phyloP scores from a whole-genome alignment of 164 flowering plant genomes.

The Magnolia kwangsiensis region DNA sequence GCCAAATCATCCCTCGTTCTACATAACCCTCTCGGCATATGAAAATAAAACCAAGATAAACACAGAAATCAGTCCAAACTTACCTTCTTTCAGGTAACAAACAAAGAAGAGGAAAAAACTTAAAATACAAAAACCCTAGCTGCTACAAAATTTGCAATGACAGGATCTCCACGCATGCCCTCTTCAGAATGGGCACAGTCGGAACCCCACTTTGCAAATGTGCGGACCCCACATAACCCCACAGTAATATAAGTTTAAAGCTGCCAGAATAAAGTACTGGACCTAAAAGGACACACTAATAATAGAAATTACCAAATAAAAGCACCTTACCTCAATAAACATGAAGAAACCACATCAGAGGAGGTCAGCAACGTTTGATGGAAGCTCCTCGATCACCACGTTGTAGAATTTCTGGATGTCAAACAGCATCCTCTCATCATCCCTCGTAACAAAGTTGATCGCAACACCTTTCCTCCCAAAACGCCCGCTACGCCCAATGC shows the following conservation, averaged over 20 bases:
- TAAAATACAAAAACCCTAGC: slow-evolving; percentile 23
- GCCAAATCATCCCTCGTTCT: neutral
- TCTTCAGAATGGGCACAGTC: neutral
- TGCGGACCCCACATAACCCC: slow-evolving; percentile 16
- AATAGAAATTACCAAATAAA: slow-evolving; percentile 2
- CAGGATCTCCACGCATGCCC: slow-evolving; percentile 7
- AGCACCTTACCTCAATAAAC: slow-evolving; percentile 19
- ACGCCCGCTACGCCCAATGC: slow-evolving; percentile 84
- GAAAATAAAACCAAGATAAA: neutral
- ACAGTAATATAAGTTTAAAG: slow-evolving; percentile 6
- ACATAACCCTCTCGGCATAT: neutral
- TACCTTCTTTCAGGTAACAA: neutral
- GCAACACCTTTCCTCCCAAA: slow-evolving; percentile 90
- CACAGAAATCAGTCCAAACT: slow-evolving; percentile 11
- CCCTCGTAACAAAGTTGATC: slow-evolving; percentile 69
- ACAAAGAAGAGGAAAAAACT: neutral
- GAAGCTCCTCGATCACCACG: slow-evolving; percentile 74
- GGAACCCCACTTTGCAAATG: slow-evolving; percentile 20
- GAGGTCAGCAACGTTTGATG: slow-evolving; percentile 69
- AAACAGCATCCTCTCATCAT: slow-evolving; percentile 72
- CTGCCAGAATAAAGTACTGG: slow-evolving; percentile 15
- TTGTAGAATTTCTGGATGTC: slow-evolving; percentile 80
- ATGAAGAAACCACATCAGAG: slow-evolving; percentile 31
- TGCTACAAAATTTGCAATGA: slow-evolving; percentile 26
- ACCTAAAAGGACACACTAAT: slow-evolving; percentile 10